These are phyloP conservation scores for Didymella sp. DNA, from an alignment of 2,329 filamentous ascomycete genomes.

Conservation along the genomic window DNA sequence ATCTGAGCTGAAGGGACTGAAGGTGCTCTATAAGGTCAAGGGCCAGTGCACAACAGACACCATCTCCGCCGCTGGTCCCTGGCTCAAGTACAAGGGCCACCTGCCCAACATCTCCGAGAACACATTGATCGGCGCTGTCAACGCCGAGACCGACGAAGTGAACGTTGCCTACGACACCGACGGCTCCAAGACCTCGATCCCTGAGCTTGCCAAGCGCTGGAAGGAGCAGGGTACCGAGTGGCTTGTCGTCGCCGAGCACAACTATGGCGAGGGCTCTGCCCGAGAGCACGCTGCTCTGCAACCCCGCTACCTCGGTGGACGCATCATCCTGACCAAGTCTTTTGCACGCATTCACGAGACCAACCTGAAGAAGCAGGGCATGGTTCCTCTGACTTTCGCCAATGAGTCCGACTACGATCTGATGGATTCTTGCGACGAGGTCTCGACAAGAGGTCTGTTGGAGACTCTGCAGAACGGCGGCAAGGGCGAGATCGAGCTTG, in stretches of 20 bases:
- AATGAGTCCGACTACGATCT: constrained; percentile 87
- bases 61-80: constrained; percentile 94
- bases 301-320: constrained; percentile 86
- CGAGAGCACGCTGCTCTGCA: constrained; percentile 90
- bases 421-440: constrained; percentile 82
- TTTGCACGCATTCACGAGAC: constrained; percentile 96
- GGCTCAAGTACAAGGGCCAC: constrained; percentile 99
- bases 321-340: constrained; percentile 82
- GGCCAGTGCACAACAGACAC: constrained; percentile 99
- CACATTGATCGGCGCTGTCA: constrained; percentile 33
- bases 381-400: constrained; percentile 90
- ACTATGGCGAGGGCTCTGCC: constrained; percentile 86
- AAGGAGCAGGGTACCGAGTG: constrained; percentile 52
- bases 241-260: constrained; percentile 15
- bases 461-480: constrained; percentile 81
- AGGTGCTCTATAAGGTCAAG: constrained; percentile 92
- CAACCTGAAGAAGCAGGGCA: constrained; percentile 96
- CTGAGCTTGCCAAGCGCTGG: constrained; percentile 86
- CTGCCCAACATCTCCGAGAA: constrained; percentile 97
- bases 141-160: constrained; percentile 13
- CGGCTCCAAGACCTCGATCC: constrained; percentile 77
- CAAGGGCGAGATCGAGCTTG: constrained; percentile 76
- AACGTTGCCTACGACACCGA: constrained; percentile 82
- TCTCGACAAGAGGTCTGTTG: constrained; percentile 81
- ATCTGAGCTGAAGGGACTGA: constrained; percentile 75